These are phyloP conservation scores for Russula ochroleuca DNA, from an alignment of 768 basidiomycete genomes.

Conservation along the genomic window DNA sequence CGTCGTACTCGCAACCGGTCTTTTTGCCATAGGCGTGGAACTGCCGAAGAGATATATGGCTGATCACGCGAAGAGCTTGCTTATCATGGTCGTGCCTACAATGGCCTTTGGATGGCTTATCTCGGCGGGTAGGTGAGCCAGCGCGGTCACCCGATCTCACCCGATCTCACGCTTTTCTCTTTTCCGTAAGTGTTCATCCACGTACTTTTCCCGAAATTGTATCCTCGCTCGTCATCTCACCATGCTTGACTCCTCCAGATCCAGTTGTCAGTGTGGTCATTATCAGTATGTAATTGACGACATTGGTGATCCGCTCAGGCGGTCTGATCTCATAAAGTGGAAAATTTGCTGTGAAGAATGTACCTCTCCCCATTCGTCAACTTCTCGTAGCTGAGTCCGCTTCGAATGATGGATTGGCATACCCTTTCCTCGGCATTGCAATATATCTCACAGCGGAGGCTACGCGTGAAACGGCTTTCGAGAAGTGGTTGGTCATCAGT, in stretches of 20 bases:
- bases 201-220: slow-evolving; percentile 65
- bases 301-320: not conserved
- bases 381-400: slow-evolving; percentile 88
- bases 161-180: not conserved
- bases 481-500: slow-evolving; percentile 82
- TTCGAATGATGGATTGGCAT: slow-evolving; percentile 93
- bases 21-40: slow-evolving; percentile 95
- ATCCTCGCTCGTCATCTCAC: slow-evolving; percentile 79
- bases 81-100: slow-evolving; percentile 71
- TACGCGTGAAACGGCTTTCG: slow-evolving; percentile 58
- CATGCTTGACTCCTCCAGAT: slow-evolving; percentile 91
- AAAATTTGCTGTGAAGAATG: slow-evolving; percentile 62
- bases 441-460: slow-evolving; percentile 78
- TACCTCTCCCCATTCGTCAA: slow-evolving; percentile 70
- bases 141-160: not conserved
- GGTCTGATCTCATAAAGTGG: slow-evolving; percentile 46
- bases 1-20: slow-evolving; percentile 82
- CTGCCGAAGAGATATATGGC: slow-evolving; percentile 81
- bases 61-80: slow-evolving; percentile 66
- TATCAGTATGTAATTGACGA: slow-evolving; percentile 45
- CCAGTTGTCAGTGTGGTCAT: slow-evolving; percentile 87
- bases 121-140: slow-evolving; percentile 51
- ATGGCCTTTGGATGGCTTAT: slow-evolving; percentile 85
- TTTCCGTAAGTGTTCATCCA: slow-evolving; percentile 52
- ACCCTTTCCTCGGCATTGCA: slow-evolving; percentile 78